These are phyloP conservation scores for Penicillium canariense DNA, from an alignment of 495 filamentous ascomycete genomes.

Conservation along the genomic window DNA sequence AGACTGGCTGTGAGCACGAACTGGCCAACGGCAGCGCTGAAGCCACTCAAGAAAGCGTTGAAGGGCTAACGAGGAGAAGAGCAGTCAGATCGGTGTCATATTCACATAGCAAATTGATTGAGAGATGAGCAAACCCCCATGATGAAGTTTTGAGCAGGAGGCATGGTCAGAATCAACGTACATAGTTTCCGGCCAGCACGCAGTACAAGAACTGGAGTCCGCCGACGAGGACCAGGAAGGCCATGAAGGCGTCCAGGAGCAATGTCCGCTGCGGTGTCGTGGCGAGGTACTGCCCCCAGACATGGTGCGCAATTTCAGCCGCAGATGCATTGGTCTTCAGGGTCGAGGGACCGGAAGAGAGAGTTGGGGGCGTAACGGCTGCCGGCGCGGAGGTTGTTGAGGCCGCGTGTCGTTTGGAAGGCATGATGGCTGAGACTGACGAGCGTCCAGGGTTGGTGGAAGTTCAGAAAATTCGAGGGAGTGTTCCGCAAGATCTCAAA, in stretches of 20 bases:
- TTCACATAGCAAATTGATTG: neutral
- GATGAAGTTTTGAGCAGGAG: neutral
- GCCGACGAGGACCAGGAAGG: conserved; percentile 80
- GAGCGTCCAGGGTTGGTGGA: conserved; percentile 2
- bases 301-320: conserved; percentile 49
- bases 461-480: neutral
- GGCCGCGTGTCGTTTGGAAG: conserved; percentile 49
- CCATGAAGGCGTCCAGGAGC: conserved; percentile 90
- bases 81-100: neutral
- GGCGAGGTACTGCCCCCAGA: conserved; percentile 73
- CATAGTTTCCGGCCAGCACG: conserved; percentile 89
- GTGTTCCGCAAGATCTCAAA: neutral
- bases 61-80: conserved; percentile 64
- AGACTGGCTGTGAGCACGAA: conserved; percentile 91
- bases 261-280: conserved; percentile 86
- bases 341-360: conserved; percentile 44
- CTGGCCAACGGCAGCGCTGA: conserved; percentile 92
- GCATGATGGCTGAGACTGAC: conserved; percentile 35
- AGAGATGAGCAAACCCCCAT: neutral
- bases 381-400: conserved; percentile 36
- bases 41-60: conserved; percentile 96
- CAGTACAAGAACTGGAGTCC: conserved; percentile 93
- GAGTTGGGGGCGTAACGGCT: conserved; percentile 34
- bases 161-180: conserved; percentile 44
- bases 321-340: conserved; percentile 46